These are phyloP conservation scores for Chlorencoelia australis DNA, from an alignment of 2,329 filamentous ascomycete species.

Conservation along the genomic window DNA sequence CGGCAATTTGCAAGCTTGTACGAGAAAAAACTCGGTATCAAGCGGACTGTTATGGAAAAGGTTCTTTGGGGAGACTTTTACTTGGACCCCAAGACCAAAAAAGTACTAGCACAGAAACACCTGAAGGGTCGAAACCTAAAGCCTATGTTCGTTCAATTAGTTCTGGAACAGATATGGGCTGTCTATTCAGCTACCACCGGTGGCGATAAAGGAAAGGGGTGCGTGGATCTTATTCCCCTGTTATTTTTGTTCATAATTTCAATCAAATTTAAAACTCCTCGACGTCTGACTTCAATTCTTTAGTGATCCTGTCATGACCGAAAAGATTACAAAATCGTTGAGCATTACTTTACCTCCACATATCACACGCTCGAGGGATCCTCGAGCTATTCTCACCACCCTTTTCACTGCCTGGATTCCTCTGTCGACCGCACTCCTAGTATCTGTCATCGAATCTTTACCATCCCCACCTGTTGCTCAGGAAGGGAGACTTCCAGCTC, in stretches of 20 bases:
- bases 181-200: slow-evolving; percentile 86
- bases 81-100: slow-evolving; percentile 92
- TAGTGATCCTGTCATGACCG: slow-evolving; percentile 67
- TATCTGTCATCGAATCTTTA: slow-evolving; percentile 87
- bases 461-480: slow-evolving; percentile 78
- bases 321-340: slow-evolving; percentile 92
- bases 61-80: slow-evolving; percentile 97
- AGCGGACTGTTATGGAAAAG: slow-evolving; percentile 77
- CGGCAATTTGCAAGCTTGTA: slow-evolving; percentile 89
- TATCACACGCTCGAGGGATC: slow-evolving; percentile 72
- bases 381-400: slow-evolving; percentile 71
- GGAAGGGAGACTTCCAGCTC: slow-evolving; percentile 63
- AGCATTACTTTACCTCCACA: slow-evolving; percentile 78
- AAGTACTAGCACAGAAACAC: slow-evolving; percentile 82
- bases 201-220: slow-evolving; percentile 72
- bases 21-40: slow-evolving; percentile 95
- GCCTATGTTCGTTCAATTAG: slow-evolving; percentile 94
- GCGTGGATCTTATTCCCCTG: slow-evolving; percentile 34
- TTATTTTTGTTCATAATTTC: slow-evolving; percentile 23
- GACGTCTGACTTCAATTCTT: slow-evolving; percentile 23
- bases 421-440: slow-evolving; percentile 80
- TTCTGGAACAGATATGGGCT: slow-evolving; percentile 92
- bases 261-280: slow-evolving; percentile 8
- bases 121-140: slow-evolving; percentile 85
- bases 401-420: slow-evolving; percentile 88